phyloP scores from a whole-genome alignment of 306 rosid species.

The Cicer pinnatifidum region DNA sequence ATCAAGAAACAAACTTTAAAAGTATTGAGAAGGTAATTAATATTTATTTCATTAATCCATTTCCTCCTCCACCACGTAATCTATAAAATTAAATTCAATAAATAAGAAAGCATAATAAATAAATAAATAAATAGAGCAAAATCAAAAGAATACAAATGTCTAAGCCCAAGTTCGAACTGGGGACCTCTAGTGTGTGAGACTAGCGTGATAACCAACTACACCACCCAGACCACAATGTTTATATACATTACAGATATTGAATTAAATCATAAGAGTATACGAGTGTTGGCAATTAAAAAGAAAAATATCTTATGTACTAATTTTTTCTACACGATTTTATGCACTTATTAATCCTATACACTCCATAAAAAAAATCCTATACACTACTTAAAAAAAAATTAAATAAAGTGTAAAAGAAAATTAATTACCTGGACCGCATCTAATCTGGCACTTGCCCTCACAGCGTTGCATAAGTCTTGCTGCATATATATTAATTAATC shows the following conservation, averaged over 20 bases:
- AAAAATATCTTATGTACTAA: too few species aligned
- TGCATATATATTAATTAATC: constrained; percentile 36
- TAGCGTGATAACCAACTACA: constrained; percentile 61
- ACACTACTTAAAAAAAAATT: too few species aligned
- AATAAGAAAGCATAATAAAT: too few species aligned
- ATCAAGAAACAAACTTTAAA: background rate
- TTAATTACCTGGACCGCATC: constrained; percentile 64
- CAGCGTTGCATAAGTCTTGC: constrained; percentile 60
- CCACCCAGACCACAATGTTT: constrained; percentile 50
- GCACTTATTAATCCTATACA: too few species aligned
- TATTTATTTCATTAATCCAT: background rate
- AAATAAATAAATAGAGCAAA: background rate
- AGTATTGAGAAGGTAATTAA: background rate
- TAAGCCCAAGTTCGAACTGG: constrained; percentile 65
- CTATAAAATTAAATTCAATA: constrained; percentile 32
- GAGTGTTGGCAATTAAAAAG: too few species aligned
- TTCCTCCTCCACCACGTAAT: constrained; percentile 26
- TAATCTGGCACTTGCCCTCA: constrained; percentile 62
- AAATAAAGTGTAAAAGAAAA: background rate
- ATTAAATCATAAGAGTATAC: background rate
- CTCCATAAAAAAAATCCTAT: too few species aligned
- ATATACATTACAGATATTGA: rapidly evolving
- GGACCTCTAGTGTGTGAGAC: constrained; percentile 65
- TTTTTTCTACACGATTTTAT: too few species aligned
- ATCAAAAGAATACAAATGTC: background rate